A percentile compares a stretch with the other conserved stretches of the same genome.
Evolutionary conservation across 2,329 filamentous ascomycete species (phyloP).

Genomic region (Coleophoma crateriformis): DNA sequence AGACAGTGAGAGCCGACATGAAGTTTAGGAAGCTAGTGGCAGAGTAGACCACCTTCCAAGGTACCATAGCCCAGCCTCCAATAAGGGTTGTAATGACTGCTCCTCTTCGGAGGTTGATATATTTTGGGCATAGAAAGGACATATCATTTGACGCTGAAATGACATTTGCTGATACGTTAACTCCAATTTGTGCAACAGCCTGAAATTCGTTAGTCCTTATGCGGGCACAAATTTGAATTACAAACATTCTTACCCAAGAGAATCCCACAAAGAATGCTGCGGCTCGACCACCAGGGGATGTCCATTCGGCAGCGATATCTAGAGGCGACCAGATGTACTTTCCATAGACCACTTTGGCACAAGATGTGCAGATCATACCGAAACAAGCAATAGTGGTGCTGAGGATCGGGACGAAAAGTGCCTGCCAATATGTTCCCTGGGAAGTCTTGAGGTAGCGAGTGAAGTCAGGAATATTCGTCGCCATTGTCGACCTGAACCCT

Average conservation of each 20-base stretch:
- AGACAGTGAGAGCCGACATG: conserved; percentile 24
- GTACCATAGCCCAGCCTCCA: conserved; percentile 35
- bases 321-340: conserved; percentile 18
- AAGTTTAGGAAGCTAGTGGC: conserved; percentile 19
- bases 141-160: conserved; percentile 26
- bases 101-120: conserved; percentile 40
- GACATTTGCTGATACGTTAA: conserved; percentile 34
- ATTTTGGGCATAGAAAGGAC: conserved; percentile 40
- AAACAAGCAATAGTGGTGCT: conserved; percentile 13
- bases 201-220: too few species aligned
- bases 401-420: conserved; percentile 12
- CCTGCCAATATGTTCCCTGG: conserved; percentile 7
- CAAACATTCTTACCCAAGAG: conserved; percentile 6
- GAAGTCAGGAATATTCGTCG: conserved; percentile 21
- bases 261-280: conserved; percentile 17
- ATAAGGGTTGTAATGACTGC: conserved; percentile 35
- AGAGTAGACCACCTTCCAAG: conserved; percentile 35
- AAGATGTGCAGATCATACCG: conserved; percentile 13
- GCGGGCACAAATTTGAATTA: too few species aligned
- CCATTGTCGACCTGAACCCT: conserved; percentile 9
- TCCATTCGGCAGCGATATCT: conserved; percentile 12
- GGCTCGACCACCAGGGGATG: conserved; percentile 14
- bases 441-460: conserved; percentile 14
- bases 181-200: conserved; percentile 22
- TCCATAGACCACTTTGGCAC: conserved; percentile 17